phyloP scores from a whole-genome alignment of 1,284 basidiomycete species.

The Ustilago bromivora region DNA sequence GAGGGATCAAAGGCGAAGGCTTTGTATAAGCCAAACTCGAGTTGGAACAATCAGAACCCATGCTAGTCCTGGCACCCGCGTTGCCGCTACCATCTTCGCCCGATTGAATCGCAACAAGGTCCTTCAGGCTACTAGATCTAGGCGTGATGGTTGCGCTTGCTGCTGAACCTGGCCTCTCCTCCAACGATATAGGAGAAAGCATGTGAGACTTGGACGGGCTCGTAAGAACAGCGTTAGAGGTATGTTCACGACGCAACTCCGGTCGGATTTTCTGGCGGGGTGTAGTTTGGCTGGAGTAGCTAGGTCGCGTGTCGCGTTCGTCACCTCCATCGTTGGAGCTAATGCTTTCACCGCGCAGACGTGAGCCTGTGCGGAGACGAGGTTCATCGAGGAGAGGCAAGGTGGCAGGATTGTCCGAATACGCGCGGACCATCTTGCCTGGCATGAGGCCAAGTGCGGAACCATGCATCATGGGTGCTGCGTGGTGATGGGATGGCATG shows the following conservation, averaged over 20 bases:
- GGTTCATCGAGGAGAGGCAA: constrained; percentile 1
- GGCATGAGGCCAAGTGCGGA: constrained; percentile 40
- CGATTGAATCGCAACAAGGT: constrained; percentile 24
- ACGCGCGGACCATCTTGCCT: constrained; percentile 34
- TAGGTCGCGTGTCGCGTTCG: constrained; percentile 5
- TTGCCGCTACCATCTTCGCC: background rate
- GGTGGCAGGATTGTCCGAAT: constrained; percentile 27
- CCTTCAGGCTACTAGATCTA: constrained; percentile 37
- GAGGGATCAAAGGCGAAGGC: constrained; percentile 28
- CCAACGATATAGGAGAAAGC: background rate
- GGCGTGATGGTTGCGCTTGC: constrained; percentile 31
- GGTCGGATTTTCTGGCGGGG: constrained; percentile 27
- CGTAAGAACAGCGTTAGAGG: constrained; percentile 32
- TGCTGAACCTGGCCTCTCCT: constrained; percentile 2
- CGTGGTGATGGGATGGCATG: constrained; percentile 14
- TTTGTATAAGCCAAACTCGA: constrained; percentile 49
- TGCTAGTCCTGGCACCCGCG: constrained; percentile 5
- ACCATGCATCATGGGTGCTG: constrained; percentile 5
- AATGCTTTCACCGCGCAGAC: constrained; percentile 30
- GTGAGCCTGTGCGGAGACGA: constrained; percentile 10
- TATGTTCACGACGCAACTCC: constrained; percentile 37
- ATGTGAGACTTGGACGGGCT: constrained; percentile 20
- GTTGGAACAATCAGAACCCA: constrained; percentile 27
- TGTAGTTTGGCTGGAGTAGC: constrained; percentile 23
- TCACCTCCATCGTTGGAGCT: constrained; percentile 20